Evolutionary conservation across 495 filamentous ascomycete genomes (phyloP).

Genomic region (Hamigera avellanea): DNA sequence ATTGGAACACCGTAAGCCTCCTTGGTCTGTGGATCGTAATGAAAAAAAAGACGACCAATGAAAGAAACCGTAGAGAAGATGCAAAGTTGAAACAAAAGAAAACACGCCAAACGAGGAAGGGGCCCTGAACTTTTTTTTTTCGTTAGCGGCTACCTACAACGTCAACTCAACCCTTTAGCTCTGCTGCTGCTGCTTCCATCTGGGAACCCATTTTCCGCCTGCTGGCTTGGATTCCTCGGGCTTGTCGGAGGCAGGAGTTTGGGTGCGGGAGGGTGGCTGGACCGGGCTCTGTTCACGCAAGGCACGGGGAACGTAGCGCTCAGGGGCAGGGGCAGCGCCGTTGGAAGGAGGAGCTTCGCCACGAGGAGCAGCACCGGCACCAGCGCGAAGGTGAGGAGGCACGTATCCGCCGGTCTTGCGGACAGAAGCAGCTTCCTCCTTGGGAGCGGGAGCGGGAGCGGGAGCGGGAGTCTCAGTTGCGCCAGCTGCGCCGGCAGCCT

Average conservation of each 20-base stretch:
- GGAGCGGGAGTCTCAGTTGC: conserved; percentile 15
- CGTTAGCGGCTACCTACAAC: too few species aligned
- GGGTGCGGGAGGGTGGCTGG: conserved; percentile 17
- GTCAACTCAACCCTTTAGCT: neutral
- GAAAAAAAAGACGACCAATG: conserved; percentile 2
- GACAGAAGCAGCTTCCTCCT: conserved; percentile 20
- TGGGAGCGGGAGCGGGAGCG: conserved; percentile 14
- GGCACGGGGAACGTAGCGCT: conserved; percentile 28
- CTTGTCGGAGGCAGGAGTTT: conserved; percentile 17
- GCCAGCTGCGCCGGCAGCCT: conserved; percentile 20
- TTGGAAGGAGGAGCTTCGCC: conserved; percentile 17
- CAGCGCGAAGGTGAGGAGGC: conserved; percentile 35
- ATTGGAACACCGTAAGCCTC: conserved; percentile 1
- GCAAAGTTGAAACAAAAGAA: conserved; percentile 5
- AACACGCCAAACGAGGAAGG: too few species aligned
- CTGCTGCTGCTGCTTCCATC: conserved; percentile 30
- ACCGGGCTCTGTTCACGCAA: conserved; percentile 22
- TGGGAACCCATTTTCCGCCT: conserved; percentile 30
- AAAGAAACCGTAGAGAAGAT: conserved; percentile 7
- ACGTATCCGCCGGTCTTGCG: conserved; percentile 37
- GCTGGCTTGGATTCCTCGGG: conserved; percentile 23
- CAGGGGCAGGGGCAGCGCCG: conserved; percentile 12
- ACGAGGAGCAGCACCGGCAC: conserved; percentile 18
- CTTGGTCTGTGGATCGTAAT: conserved; percentile 9
- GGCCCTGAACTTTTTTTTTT: neutral